phyloP scores from a whole-genome alignment of 164 flowering plant species.

The Amborella trichopoda region DNA sequence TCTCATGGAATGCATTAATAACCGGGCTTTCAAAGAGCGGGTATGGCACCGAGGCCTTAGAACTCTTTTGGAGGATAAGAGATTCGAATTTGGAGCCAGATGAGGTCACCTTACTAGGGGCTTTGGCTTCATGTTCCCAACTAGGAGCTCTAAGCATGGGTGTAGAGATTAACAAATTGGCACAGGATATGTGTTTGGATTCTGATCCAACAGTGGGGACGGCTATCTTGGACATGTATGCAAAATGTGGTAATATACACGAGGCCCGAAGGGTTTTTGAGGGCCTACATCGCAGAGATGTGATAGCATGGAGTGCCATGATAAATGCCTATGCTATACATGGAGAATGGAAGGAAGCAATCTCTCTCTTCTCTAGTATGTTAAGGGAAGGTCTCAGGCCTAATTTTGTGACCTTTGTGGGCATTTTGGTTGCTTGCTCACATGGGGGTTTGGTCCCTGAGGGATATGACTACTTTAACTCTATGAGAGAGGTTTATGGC shows the following conservation, averaged over 20 bases:
- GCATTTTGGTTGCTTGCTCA: constrained; percentile 14
- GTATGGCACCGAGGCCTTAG: constrained; percentile 12
- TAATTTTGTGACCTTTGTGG: constrained; percentile 11
- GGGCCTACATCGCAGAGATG: constrained; percentile 7
- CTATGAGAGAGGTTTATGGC: constrained; percentile 6
- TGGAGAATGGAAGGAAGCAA: constrained; percentile 12
- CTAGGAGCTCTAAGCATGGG: constrained; percentile 12
- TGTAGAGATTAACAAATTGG: constrained; percentile 4
- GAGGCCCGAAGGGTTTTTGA: constrained; percentile 6
- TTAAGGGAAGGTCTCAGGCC: constrained; percentile 13
- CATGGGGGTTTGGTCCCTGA: constrained; percentile 16
- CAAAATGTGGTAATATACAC: constrained; percentile 11
- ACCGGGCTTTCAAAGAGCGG: constrained; percentile 11
- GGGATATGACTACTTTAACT: constrained; percentile 8
- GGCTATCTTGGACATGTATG: constrained; percentile 14
- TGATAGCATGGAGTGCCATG: constrained; percentile 16
- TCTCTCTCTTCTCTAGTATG: constrained; percentile 12
- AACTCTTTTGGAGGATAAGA: constrained; percentile 7
- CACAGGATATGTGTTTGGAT: constrained; percentile 4
- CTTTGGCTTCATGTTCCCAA: constrained; percentile 12
- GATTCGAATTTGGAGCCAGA: constrained; percentile 7
- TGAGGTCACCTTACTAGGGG: constrained; percentile 5
- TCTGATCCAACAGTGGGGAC: constrained; percentile 14
- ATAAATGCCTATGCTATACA: constrained; percentile 15
- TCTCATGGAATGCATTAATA: constrained; percentile 19